Conservation (phyloP, 106 monocot species). For the Dendrobium officinale region DNA sequence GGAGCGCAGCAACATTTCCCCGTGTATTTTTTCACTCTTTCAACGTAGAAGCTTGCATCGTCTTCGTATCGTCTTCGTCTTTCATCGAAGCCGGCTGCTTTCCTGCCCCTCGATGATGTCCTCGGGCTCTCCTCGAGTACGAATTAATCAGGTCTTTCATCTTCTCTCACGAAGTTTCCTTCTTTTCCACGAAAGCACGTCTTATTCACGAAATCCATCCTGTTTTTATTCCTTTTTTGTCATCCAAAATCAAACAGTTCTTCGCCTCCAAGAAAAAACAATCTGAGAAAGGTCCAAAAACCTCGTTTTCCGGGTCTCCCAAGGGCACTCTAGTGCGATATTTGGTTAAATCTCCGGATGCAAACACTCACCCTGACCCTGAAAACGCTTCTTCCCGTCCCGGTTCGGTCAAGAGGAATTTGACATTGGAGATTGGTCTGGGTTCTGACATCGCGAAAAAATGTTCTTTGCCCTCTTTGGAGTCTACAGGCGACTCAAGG, state of each 20-base stretch:
- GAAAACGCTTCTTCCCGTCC: neutral
- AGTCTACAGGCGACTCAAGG: neutral
- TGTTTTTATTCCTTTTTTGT: neutral
- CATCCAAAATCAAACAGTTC: conserved; percentile 27
- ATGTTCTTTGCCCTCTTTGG: neutral
- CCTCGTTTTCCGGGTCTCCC: conserved; percentile 27
- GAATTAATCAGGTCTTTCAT: conserved; percentile 69
- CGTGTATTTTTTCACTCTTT: neutral
- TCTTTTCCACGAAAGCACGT: neutral
- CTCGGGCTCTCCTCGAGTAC: conserved; percentile 48
- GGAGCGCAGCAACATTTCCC: no score
- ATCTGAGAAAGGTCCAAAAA: conserved; percentile 16
- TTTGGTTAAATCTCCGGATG: conserved; percentile 40
- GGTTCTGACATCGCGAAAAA: neutral
- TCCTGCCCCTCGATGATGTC: conserved; percentile 31
- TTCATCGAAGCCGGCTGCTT: neutral
- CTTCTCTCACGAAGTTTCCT: neutral
- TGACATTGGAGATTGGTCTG: conserved; percentile 32
- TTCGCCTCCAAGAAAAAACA: conserved; percentile 55
- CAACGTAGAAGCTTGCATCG: neutral
- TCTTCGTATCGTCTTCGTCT: neutral
- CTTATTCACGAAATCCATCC: neutral
- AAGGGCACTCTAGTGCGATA: conserved; percentile 49
- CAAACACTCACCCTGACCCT: neutral
- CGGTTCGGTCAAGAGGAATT: conserved; percentile 32